A percentile compares a stretch with the other conserved stretches of the same genome.
These are phyloP conservation scores for Trichoderma sp. DNA, from an alignment of 2,329 filamentous ascomycete species.

Conservation along the genomic window DNA sequence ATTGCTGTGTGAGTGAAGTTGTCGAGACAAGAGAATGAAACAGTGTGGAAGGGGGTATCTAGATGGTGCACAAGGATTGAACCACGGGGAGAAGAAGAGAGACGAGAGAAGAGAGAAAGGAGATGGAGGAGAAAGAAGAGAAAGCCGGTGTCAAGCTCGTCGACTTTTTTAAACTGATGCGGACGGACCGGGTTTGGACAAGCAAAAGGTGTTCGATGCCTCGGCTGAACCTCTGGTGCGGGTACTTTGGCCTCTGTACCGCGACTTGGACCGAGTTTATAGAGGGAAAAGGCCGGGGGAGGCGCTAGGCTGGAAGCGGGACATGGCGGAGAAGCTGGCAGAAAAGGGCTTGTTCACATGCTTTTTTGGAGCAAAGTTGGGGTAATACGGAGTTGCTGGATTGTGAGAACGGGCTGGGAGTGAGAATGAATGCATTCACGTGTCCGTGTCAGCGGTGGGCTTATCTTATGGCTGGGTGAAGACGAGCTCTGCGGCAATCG, in stretches of 20 bases:
- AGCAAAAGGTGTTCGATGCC: conserved; percentile 14
- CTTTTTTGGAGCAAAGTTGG: neutral
- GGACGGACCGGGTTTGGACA: conserved; percentile 2
- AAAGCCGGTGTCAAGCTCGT: neutral
- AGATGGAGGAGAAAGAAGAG: neutral
- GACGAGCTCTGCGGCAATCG: neutral
- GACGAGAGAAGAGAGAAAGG: neutral
- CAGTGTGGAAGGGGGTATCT: neutral
- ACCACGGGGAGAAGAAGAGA: neutral
- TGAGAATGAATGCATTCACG: neutral
- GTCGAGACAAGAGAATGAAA: neutral
- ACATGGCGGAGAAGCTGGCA: neutral
- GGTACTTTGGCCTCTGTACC: conserved; percentile 8
- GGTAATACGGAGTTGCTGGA: neutral
- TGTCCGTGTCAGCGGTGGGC: neutral
- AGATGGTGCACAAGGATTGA: neutral
- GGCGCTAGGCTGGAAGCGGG: conserved; percentile 14
- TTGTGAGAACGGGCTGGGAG: neutral
- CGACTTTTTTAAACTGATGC: neutral
- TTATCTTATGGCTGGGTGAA: too few species aligned
- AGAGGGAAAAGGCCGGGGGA: neutral
- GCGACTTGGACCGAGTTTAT: conserved; percentile 9
- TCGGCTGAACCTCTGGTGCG: conserved; percentile 17
- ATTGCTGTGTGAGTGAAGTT: conserved; percentile 16
- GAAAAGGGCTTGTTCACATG: conserved; percentile 11